Base-by-base conservation (phyloP, 176 grass and related monocot species). In the Cenchrus fungigraminus region DNA sequence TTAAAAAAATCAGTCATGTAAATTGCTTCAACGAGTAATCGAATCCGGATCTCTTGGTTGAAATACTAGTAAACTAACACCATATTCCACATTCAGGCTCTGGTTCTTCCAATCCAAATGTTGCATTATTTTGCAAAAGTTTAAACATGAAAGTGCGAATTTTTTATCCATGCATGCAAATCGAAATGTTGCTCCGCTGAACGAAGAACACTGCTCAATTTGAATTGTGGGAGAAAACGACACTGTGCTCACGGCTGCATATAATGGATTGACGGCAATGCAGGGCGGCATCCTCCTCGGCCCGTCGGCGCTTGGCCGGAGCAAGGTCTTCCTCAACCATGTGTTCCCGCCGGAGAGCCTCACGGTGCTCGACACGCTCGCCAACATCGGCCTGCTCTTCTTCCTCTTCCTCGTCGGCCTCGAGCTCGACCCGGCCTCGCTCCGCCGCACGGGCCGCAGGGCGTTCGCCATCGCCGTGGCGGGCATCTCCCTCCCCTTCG, bases 331-430 rank as follows among this genome's bases (percentile, higher is more conserved):
- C 86, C 55, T 87, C 75, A 8, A 67, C 58, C 83, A 19, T 1
- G 89, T 94, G n/a, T 94, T 94, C 79, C 89, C 92, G 11, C 44
- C 19, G 76, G 59, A 86, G 55, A 89, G 89, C 83, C 78, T 94
- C 11, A 89, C 83, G 12, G 89, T 94, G 83, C 86, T 94, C 0
- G 89, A 91, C 80, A 94, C 92, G 29, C 74, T 94, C 4, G 92
- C 92, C 40, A 89, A 87, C 79, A 71, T 94, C 64, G 83, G 89
- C 71, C 83, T 94, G 29, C 79, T 94, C 71, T 89, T 94, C 89
- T 94, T 94, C 92, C 92, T 94, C 64, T 94, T 94, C 89, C 92
- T 94, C 20, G 92, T 94, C 43, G 89, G 92, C 50, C 86, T 94
- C 1, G 92, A 94, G 86, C 83, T 91, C 0, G 92, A 94, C 86